Conservation (phyloP, 371 early-diverging fungal species). For the Mucor sp. region DNA sequence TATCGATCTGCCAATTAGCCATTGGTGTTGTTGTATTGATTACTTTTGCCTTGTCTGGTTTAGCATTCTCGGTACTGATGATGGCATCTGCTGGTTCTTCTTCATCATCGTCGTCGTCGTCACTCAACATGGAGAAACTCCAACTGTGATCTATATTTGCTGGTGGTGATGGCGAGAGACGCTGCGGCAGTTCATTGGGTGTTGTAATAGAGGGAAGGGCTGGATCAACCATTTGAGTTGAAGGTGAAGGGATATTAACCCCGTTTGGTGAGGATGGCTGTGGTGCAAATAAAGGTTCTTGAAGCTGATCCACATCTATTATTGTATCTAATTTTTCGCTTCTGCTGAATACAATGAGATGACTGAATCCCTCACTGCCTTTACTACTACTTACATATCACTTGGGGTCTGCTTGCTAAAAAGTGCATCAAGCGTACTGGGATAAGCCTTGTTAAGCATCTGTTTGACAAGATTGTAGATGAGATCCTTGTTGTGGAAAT, state of each 20-base stretch:
- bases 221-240: too few relatives aligned
- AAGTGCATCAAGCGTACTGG: neutral
- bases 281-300: too few relatives aligned
- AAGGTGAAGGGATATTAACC: too few relatives aligned
- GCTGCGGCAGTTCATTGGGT: neutral
- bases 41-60: neutral
- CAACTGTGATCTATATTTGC: neutral
- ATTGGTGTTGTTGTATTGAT: neutral
- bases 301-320: neutral
- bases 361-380: too few relatives aligned
- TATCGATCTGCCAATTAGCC: constrained; percentile 4
- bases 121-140: neutral
- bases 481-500: constrained; percentile 34
- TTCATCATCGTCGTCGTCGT: constrained; percentile 10
- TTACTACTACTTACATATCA: neutral
- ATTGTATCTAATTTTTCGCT: too few relatives aligned
- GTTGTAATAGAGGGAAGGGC: too few relatives aligned
- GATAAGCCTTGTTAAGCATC: constrained; percentile 20
- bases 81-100: neutral
- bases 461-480: constrained; percentile 24
- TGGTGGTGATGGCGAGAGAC: neutral
- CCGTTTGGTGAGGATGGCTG: too few relatives aligned
- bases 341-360: too few relatives aligned
- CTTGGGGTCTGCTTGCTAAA: neutral
- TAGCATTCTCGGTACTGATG: neutral